Conservation (phyloP, 352 stramenopile species). For the Phytophthora podocarpi region DNA sequence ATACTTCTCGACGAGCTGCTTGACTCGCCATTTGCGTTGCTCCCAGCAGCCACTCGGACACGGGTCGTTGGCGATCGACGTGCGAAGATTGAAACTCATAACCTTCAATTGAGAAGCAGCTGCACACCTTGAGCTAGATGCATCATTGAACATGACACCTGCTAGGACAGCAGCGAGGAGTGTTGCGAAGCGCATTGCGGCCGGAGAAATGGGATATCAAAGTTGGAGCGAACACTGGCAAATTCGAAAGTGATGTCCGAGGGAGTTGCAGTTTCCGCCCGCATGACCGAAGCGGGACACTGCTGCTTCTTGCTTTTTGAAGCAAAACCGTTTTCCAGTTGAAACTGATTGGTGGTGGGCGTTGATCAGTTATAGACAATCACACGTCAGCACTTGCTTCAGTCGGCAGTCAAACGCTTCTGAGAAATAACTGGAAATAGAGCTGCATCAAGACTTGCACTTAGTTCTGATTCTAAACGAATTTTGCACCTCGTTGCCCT, state of each 20-base stretch:
- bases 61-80: conserved; percentile 61
- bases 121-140: conserved; percentile 3
- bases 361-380: conserved; percentile 19
- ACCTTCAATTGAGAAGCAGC: conserved; percentile 40
- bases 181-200: conserved; percentile 14
- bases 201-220: background rate
- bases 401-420: conserved; percentile 13
- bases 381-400: background rate
- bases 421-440: conserved; percentile 23
- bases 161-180: background rate
- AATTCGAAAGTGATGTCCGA: conserved; percentile 26
- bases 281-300: background rate
- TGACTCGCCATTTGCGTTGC: conserved; percentile 46
- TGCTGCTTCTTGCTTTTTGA: conserved; percentile 12
- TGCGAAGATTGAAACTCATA: conserved; percentile 81
- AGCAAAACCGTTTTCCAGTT: conserved; percentile 9
- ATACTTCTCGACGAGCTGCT: conserved; percentile 50
- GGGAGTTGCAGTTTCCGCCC: background rate
- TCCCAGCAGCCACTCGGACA: conserved; percentile 72
- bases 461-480: too few species aligned
- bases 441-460: too few species aligned
- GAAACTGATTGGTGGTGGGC: background rate
- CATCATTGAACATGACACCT: background rate
- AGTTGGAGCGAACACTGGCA: background rate
- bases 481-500: too few species aligned